Percentiles rank a stretch among this genome's conserved stretches.
phyloP scores from a whole-genome alignment of 305 asterid species.

The Plantago coronopus region DNA sequence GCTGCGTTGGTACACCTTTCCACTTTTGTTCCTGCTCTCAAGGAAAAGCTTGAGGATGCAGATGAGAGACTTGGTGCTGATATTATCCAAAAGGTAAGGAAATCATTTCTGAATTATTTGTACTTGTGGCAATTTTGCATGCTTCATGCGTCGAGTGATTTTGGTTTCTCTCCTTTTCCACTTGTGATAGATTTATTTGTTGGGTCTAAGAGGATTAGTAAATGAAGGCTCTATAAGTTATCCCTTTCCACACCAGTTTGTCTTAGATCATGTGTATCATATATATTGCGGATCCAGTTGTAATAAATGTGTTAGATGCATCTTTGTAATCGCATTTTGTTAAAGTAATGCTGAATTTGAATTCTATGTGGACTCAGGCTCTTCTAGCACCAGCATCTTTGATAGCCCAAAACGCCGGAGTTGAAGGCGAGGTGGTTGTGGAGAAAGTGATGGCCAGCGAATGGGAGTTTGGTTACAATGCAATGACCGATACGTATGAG shows the following conservation, averaged over 20 bases:
- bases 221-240: no score
- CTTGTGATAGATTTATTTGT: no score
- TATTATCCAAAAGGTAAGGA: conserved; percentile 76
- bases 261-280: no score
- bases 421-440: conserved; percentile 97
- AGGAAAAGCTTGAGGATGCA: conserved; percentile 73
- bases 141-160: no score
- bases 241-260: no score
- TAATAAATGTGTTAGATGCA: no score
- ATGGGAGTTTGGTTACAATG: conserved; percentile 93
- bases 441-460: conserved; percentile 69
- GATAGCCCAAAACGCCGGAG: conserved; percentile 91
- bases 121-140: not conserved
- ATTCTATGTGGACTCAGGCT: conserved; percentile 45
- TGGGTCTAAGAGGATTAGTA: no score
- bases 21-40: conserved; percentile 62
- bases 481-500: conserved; percentile 78
- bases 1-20: conserved; percentile 94
- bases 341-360: not conserved
- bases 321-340: not conserved
- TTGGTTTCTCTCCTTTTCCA: no score
- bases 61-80: conserved; percentile 95
- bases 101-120: not conserved
- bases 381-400: conserved; percentile 73
- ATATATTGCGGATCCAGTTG: not conserved